Evolutionary conservation across 371 early-diverging fungal genomes (phyloP).

Genomic region (Circinella umbellata): DNA sequence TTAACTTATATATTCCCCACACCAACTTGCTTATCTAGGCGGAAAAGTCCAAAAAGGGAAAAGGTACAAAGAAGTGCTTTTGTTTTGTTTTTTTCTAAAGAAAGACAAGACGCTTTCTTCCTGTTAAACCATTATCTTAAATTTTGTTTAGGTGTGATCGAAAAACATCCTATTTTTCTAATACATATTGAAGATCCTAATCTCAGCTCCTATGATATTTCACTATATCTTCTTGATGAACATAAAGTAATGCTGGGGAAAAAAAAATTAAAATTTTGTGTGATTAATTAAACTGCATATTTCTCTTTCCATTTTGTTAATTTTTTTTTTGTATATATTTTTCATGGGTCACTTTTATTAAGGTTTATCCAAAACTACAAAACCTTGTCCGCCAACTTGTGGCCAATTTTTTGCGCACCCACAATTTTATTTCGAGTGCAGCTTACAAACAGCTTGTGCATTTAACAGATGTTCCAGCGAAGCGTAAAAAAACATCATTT

Average conservation of each 20-base stretch:
- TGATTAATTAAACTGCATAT: not conserved
- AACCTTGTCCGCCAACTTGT: slow-evolving; percentile 5
- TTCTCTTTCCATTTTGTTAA: too few species aligned
- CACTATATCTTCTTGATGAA: slow-evolving; percentile 23
- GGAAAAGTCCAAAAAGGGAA: slow-evolving; percentile 6
- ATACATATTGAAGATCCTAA: slow-evolving; percentile 47
- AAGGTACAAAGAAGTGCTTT: slow-evolving; percentile 7
- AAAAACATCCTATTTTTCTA: slow-evolving; percentile 59
- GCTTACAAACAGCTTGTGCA: slow-evolving; percentile 4
- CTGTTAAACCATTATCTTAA: not conserved
- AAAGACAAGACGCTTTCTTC: not conserved
- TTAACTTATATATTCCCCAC: not conserved
- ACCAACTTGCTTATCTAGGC: not conserved
- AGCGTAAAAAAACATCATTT: not conserved
- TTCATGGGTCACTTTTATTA: not conserved
- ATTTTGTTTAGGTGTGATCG: slow-evolving; percentile 13
- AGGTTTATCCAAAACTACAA: slow-evolving; percentile 11
- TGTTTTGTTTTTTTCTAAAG: not conserved
- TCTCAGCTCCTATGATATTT: slow-evolving; percentile 49
- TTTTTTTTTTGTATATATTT: too few species aligned
- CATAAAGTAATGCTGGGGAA: slow-evolving; percentile 18
- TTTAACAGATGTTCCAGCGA: not conserved
- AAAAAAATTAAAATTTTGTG: not conserved
- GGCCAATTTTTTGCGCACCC: slow-evolving; percentile 15
- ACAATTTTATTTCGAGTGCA: slow-evolving; percentile 12